A percentile compares a stretch with the other conserved stretches of the same genome.
Conservation (phyloP, 345 rosid genomes). For the Erucastrum elatum region DNA sequence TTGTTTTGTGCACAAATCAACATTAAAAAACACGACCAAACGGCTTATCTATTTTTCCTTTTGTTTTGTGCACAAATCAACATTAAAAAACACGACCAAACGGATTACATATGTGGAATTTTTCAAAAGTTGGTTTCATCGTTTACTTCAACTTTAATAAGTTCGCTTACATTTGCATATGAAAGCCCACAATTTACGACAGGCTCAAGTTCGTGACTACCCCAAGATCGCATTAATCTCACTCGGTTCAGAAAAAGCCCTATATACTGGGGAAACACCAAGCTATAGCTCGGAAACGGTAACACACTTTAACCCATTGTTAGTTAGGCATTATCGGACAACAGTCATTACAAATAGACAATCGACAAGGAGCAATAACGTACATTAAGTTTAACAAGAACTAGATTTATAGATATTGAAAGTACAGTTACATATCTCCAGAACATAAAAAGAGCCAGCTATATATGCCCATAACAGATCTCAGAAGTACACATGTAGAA, state of each 20-base stretch:
- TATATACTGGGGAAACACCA: background rate
- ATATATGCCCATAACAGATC: constrained; percentile 22
- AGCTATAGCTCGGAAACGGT: background rate
- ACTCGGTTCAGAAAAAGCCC: background rate
- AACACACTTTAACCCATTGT: background rate
- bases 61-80: background rate
- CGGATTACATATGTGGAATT: background rate
- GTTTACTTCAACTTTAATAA: background rate
- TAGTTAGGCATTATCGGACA: background rate
- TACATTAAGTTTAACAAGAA: background rate
- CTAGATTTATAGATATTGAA: constrained; percentile 6
- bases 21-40: background rate
- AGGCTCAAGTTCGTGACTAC: background rate
- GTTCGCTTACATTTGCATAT: background rate
- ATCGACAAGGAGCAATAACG: background rate
- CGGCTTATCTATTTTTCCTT: background rate
- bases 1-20: background rate
- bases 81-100: background rate
- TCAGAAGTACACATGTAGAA: constrained; percentile 5
- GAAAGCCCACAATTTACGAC: background rate
- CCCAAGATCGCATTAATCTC: no score
- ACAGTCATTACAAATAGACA: background rate
- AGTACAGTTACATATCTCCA: background rate
- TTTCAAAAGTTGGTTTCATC: background rate
- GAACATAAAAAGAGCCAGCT: constrained; percentile 18